phyloP scores from a whole-genome alignment of 2,329 filamentous ascomycete species.

The Nemania diffusa region DNA sequence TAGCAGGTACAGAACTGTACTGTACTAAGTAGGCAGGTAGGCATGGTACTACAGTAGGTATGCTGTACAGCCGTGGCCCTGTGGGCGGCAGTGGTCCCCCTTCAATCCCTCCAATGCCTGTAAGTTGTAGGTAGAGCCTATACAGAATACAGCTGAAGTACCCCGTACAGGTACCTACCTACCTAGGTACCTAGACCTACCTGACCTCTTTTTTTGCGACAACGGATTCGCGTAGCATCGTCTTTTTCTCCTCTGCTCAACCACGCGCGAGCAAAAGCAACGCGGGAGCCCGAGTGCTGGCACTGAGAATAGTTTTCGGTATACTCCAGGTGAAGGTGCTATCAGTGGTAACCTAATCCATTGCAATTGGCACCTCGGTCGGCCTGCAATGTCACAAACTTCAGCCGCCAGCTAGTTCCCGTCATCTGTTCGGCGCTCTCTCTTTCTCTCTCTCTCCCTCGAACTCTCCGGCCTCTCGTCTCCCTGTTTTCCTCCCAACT shows the following conservation, averaged over 20 bases:
- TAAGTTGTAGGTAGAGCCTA: background rate
- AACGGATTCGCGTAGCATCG: slow-evolving; percentile 43
- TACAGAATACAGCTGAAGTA: background rate
- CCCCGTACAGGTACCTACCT: background rate
- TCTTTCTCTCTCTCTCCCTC: slow-evolving; percentile 8
- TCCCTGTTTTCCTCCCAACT: slow-evolving; percentile 16
- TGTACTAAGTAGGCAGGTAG: background rate
- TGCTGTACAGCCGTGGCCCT: background rate
- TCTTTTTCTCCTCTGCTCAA: slow-evolving; percentile 38
- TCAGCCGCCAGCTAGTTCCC: slow-evolving; percentile 44
- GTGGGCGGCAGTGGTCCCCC: background rate
- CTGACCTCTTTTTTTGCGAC: slow-evolving; percentile 42
- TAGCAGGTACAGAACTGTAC: background rate
- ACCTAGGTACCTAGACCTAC: slow-evolving; percentile 23
- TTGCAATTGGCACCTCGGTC: slow-evolving; percentile 44
- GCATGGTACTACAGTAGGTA: background rate
- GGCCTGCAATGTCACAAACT: slow-evolving; percentile 46
- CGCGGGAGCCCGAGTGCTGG: slow-evolving; percentile 16
- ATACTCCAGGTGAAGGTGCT: slow-evolving; percentile 27
- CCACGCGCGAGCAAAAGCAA: slow-evolving; percentile 33
- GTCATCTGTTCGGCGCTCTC: slow-evolving; percentile 36
- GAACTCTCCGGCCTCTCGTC: slow-evolving; percentile 11
- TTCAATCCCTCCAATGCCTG: background rate
- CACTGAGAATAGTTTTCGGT: slow-evolving; percentile 10
- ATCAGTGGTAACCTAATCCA: slow-evolving; percentile 27